phyloP scores from a whole-genome alignment of 331 rosid species.

The Quercus phellos region DNA sequence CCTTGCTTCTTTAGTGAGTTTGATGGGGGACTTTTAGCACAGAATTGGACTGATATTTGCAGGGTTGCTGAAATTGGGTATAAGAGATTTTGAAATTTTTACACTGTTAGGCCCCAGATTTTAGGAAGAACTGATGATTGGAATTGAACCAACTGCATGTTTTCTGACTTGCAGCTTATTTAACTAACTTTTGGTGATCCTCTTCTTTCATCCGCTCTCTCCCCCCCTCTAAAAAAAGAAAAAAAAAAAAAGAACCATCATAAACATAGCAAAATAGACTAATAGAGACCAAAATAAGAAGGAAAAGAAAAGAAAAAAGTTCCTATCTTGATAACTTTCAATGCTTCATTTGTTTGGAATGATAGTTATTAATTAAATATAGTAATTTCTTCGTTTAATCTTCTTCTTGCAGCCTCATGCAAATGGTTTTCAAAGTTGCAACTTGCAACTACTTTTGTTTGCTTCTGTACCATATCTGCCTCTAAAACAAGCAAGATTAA shows the following conservation, averaged over 20 bases:
- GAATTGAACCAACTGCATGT: neutral
- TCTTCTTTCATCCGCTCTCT: no score
- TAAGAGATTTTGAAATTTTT: neutral
- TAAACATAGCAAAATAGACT: neutral
- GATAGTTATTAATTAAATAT: neutral
- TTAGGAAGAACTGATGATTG: neutral
- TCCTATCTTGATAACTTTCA: neutral
- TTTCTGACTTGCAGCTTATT: no score
- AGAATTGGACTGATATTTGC: conserved; percentile 8
- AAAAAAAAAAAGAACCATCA: neutral
- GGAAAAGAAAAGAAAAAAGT: neutral
- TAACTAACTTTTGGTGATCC: no score
- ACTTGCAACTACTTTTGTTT: conserved; percentile 2
- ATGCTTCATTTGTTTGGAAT: conserved; percentile 8
- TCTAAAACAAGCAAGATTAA: no score
- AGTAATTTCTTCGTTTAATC: neutral
- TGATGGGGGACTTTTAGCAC: neutral
- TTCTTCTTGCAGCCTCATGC: neutral
- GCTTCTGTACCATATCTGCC: conserved; percentile 2
- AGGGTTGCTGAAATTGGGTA: conserved; percentile 7
- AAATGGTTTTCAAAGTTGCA: neutral
- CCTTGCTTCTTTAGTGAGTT: conserved; percentile 5
- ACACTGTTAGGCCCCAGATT: neutral
- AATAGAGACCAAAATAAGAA: neutral
- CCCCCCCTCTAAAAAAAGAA: no score